Base-by-base conservation (phyloP, 1,284 basidiomycete genomes). In the Cronartium quercuum region DNA sequence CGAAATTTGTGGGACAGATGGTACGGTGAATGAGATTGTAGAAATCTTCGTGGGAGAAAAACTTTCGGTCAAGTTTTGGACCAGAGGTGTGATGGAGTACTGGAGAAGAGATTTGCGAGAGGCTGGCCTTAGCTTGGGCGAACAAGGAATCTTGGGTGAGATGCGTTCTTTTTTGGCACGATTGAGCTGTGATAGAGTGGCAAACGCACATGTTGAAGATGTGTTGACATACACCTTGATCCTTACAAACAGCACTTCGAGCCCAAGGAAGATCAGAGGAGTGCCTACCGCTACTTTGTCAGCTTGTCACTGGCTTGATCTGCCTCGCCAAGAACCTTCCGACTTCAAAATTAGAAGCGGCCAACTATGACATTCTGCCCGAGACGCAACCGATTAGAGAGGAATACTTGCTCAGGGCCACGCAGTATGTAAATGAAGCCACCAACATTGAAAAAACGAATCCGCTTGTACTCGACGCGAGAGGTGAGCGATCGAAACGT, bases 201-300 rank as follows among this genome's bases (percentile, higher is more conserved):
- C n/a, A n/a, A n/a, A n/a, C n/a, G n/a, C n/a, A n/a, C n/a, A n/a
- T n/a, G n/a, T n/a, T n/a, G n/a, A n/a, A n/a, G n/a, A n/a, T n/a
- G n/a, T n/a, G n/a, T n/a, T n/a, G n/a, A n/a, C n/a, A n/a, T n/a
- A n/a, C n/a, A n/a, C n/a, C n/a, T n/a, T n/a, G 18, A n/a, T 10
- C 5, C 24, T 3, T 21, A 40, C n/a, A 58, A 3, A 58, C n/a
- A 71, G 69, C 69, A 9, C 69, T 71, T 13, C 69, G 69, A 6
- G 69, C 60, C 41, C 60, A 65, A 62, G 69, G 61, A 13, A 57
- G 61, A 40, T 44, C 60, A 29, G 60, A 42, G 58, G 69, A 63
- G 41, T 71, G 69, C 41, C 37, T 71, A 34, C 69, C 69, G 7
- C 44, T 71, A 47, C 69, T 71, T 42, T 71, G 69, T 47, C 69